Percentiles rank a stretch among this genome's conserved stretches.
Conservation (phyloP, 208 protist genomes). For the Trypanosoma brucei region DNA sequence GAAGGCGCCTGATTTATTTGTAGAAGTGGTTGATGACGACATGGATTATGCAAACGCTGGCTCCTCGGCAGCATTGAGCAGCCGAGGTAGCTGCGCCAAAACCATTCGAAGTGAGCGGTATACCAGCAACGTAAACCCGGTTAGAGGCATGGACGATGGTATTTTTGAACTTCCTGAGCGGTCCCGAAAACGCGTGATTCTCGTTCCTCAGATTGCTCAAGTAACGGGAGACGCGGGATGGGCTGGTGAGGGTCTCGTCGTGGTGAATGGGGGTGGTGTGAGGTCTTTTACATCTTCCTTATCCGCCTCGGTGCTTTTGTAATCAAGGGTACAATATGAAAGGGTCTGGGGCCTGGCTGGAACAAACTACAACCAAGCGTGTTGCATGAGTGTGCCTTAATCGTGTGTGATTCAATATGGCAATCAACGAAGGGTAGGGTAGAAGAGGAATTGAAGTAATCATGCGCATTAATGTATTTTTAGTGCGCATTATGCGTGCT, state of each 20-base stretch:
- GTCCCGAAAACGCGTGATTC: conserved; percentile 33
- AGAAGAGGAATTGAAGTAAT: too few relatives aligned
- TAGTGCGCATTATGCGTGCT: too few relatives aligned
- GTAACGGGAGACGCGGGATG: conserved; percentile 55
- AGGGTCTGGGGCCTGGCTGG: too few relatives aligned
- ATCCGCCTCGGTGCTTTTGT: conserved; percentile 58
- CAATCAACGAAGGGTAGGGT: too few relatives aligned
- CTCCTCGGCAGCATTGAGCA: not conserved
- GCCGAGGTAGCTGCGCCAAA: not conserved
- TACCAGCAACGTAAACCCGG: not conserved
- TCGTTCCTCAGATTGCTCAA: conserved; percentile 48
- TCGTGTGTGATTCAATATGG: too few relatives aligned
- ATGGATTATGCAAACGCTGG: not conserved
- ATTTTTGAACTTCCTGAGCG: not conserved
- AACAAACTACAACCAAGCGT: too few relatives aligned
- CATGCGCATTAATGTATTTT: too few relatives aligned
- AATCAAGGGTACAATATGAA: not conserved
- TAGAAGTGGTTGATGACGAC: conserved; percentile 28
- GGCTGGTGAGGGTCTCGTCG: conserved; percentile 52
- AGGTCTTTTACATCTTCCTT: conserved; percentile 52
- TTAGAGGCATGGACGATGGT: not conserved
- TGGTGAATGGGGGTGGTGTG: conserved; percentile 37
- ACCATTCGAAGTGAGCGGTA: not conserved
- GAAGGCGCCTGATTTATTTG: conserved; percentile 75
- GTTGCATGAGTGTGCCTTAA: too few relatives aligned